phyloP scores from a whole-genome alignment of 306 rosid species.

The Cicer yamashitae region DNA sequence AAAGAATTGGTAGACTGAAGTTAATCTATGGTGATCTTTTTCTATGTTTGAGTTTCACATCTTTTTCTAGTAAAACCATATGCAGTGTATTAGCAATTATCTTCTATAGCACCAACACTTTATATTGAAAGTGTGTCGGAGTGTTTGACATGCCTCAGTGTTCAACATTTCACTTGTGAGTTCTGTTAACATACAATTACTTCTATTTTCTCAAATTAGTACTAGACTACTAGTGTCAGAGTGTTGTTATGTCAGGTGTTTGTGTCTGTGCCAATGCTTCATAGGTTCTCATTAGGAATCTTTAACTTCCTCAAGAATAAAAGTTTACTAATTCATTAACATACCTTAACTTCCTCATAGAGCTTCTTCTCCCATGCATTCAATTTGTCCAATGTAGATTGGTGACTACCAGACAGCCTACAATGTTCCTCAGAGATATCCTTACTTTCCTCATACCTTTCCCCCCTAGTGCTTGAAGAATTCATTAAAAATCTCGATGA shows the following conservation, averaged over 20 bases:
- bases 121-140: too few relatives aligned
- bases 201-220: too few relatives aligned
- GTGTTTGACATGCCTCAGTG: too few relatives aligned
- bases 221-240: too few relatives aligned
- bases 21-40: not conserved
- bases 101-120: too few relatives aligned
- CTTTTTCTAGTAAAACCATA: constrained; percentile 17
- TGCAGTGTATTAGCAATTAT: not conserved
- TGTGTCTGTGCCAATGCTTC: too few relatives aligned
- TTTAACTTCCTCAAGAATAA: constrained; percentile 12
- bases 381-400: constrained; percentile 79
- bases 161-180: too few relatives aligned
- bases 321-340: constrained; percentile 17
- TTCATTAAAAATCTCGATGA: constrained; percentile 64
- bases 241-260: too few relatives aligned
- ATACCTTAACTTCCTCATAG: constrained; percentile 87
- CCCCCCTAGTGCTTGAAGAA: constrained; percentile 61
- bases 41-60: not conserved
- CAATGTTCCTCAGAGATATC: constrained; percentile 66
- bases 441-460: constrained; percentile 52
- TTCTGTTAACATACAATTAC: too few relatives aligned
- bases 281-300: not conserved
- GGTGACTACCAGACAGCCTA: constrained; percentile 73
- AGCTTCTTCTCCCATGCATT: constrained; percentile 97
- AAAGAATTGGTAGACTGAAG: not conserved